Conservation (phyloP, 495 filamentous ascomycete species). For the Endocarpon pusillum region DNA sequence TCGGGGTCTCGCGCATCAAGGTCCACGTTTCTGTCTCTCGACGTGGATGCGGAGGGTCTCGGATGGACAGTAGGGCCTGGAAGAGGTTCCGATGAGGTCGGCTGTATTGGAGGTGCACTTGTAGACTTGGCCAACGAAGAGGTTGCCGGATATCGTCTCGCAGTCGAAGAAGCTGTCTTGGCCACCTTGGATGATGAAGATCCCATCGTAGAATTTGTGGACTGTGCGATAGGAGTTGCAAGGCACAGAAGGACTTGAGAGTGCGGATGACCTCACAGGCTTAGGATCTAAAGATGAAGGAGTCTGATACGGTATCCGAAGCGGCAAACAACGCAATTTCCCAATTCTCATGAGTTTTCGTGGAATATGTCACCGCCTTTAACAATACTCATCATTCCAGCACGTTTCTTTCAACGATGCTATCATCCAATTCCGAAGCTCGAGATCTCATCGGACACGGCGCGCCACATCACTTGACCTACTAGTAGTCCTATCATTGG, state of each 20-base stretch:
- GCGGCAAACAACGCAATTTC: background rate
- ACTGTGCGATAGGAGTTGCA: background rate
- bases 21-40: conserved; percentile 34
- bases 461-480: background rate
- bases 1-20: conserved; percentile 47
- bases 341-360: background rate
- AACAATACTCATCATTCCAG: background rate
- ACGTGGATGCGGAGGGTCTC: conserved; percentile 5
- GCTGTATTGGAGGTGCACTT: conserved; percentile 8
- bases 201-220: conserved; percentile 30
- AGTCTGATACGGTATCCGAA: background rate
- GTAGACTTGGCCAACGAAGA: conserved; percentile 19
- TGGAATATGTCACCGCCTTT: background rate
- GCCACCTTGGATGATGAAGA: conserved; percentile 45
- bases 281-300: no score
- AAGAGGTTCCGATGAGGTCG: conserved; percentile 8
- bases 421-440: background rate
- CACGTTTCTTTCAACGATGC: background rate
- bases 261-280: conserved; percentile 1
- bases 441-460: background rate
- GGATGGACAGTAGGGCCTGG: conserved; percentile 14
- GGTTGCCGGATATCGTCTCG: conserved; percentile 38
- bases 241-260: background rate
- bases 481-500: background rate
- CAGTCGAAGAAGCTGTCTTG: conserved; percentile 32